Conservation (phyloP, 2,329 filamentous ascomycete species). For the Fusarium scirpi region DNA sequence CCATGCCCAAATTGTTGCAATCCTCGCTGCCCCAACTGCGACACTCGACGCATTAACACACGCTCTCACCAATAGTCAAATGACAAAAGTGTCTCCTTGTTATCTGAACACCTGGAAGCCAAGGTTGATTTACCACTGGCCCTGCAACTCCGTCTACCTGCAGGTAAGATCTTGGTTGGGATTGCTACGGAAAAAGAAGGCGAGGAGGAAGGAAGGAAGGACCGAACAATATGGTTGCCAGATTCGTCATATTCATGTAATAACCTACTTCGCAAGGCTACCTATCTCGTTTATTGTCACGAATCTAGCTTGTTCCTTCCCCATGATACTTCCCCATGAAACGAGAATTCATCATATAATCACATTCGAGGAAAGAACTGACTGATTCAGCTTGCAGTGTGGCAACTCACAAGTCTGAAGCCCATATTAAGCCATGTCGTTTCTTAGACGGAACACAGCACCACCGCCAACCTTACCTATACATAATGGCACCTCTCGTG, state of each 20-base stretch:
- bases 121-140: neutral
- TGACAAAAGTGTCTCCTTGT: too few species aligned
- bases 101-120: too few species aligned
- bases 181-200: neutral
- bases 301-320: neutral
- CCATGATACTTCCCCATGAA: neutral
- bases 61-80: too few species aligned
- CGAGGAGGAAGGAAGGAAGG: neutral
- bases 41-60: slow-evolving; percentile 20
- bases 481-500: neutral
- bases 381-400: neutral
- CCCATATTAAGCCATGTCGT: neutral
- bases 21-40: slow-evolving; percentile 34
- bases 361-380: neutral
- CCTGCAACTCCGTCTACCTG: neutral
- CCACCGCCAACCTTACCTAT: neutral
- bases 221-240: neutral
- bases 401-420: neutral
- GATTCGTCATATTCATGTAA: neutral
- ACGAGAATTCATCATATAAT: too few species aligned
- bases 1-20: slow-evolving; percentile 26
- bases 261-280: neutral
- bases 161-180: neutral
- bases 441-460: neutral
- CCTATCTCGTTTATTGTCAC: neutral